phyloP scores from a whole-genome alignment of 169 alveolate genomes.

The Plasmodium vivax region DNA sequence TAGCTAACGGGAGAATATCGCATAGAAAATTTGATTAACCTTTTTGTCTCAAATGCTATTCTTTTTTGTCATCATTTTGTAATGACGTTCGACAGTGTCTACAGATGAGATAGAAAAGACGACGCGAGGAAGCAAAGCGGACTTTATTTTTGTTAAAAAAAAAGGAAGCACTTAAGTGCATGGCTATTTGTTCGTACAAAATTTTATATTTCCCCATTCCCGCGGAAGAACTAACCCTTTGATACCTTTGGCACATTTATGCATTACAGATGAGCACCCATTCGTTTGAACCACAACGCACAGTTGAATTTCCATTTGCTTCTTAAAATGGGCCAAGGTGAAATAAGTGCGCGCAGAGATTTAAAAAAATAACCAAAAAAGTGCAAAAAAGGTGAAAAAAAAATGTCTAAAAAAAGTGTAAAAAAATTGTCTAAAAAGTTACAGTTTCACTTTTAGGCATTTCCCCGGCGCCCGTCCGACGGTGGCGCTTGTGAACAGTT shows the following conservation, averaged over 20 bases:
- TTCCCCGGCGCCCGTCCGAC: not conserved
- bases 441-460: not conserved
- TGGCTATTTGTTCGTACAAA: not conserved
- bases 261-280: not conserved
- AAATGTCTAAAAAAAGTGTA: not conserved
- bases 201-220: not conserved
- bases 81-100: not conserved
- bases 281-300: not conserved
- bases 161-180: not conserved
- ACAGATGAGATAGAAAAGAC: not conserved
- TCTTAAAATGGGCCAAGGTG: not conserved
- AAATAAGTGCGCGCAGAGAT: not conserved
- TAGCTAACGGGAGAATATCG: not conserved
- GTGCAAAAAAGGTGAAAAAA: not conserved
- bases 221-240: not conserved
- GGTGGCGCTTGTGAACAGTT: not conserved
- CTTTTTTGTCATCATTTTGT: not conserved
- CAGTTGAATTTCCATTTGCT: not conserved
- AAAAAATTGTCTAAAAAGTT: not conserved
- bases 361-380: not conserved
- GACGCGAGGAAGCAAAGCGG: not conserved
- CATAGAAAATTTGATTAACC: not conserved
- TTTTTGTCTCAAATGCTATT: not conserved
- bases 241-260: not conserved
- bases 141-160: not conserved